Conservation (phyloP, 2,329 filamentous ascomycete genomes). For the Clonostachys solani region DNA sequence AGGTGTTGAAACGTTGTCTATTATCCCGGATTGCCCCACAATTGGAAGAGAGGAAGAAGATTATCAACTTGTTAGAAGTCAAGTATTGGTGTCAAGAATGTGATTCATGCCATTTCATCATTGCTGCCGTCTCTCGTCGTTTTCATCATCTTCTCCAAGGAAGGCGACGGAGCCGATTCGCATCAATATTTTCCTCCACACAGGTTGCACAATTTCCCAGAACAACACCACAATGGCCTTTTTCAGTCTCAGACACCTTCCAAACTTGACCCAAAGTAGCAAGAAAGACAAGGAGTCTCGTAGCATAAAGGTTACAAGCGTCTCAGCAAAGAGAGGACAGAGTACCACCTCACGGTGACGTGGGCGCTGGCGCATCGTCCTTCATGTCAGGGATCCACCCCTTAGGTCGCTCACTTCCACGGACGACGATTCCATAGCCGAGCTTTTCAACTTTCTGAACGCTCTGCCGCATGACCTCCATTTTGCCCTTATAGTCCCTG, state of each 20-base stretch:
- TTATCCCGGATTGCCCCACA: too few species aligned
- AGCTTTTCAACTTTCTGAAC: constrained; percentile 92
- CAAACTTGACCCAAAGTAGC: neutral
- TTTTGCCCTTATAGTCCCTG: constrained; percentile 68
- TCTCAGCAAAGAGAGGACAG: neutral
- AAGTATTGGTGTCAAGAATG: too few species aligned
- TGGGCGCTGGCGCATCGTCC: constrained; percentile 23
- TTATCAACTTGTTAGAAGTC: too few species aligned
- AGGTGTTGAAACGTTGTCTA: too few species aligned
- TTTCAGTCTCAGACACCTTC: neutral
- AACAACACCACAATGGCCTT: neutral
- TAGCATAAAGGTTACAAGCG: neutral
- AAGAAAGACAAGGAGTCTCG: neutral
- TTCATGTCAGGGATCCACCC: constrained; percentile 84
- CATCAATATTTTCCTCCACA: too few species aligned
- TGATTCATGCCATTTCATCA: too few species aligned
- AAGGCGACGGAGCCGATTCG: neutral
- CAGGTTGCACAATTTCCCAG: too few species aligned
- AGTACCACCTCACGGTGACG: constrained; percentile 14
- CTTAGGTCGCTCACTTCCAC: constrained; percentile 82
- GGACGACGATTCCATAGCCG: constrained; percentile 81
- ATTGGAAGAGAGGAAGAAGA: too few species aligned
- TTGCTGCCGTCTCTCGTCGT: too few species aligned
- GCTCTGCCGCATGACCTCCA: constrained; percentile 79
- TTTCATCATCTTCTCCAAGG: neutral